Evolutionary conservation across 106 monocot species (phyloP).

Genomic region (Apostasia shenzhenica): DNA sequence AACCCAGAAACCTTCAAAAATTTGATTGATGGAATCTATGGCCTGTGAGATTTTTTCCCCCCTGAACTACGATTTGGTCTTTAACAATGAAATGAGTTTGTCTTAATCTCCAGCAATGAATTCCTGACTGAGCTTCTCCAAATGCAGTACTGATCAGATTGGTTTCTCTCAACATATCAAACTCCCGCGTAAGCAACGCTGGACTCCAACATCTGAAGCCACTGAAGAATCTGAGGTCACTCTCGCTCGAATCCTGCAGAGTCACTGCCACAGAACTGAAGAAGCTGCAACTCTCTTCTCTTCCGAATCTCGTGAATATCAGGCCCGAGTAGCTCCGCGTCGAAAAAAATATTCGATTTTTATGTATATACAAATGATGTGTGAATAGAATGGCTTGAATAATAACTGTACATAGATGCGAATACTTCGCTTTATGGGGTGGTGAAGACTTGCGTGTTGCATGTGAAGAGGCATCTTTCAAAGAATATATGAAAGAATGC

Average conservation of each 20-base stretch:
- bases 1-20: too few relatives aligned
- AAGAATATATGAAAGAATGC: neutral
- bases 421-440: neutral
- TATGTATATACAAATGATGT: neutral
- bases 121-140: neutral
- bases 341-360: neutral
- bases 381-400: neutral
- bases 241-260: slow-evolving; percentile 83
- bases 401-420: neutral
- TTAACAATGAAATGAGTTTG: too few relatives aligned
- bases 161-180: slow-evolving; percentile 23
- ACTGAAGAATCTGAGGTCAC: slow-evolving; percentile 74
- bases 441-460: neutral
- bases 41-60: too few relatives aligned
- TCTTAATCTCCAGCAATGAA: neutral
- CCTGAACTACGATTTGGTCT: too few relatives aligned
- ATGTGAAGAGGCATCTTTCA: neutral
- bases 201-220: slow-evolving; percentile 84
- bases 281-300: slow-evolving; percentile 84
- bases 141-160: slow-evolving; percentile 8
- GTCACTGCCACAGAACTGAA: slow-evolving; percentile 89
- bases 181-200: slow-evolving; percentile 51
- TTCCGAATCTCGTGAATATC: slow-evolving; percentile 73
- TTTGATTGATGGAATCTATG: too few relatives aligned
- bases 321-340: slow-evolving; percentile 37